Conservation (phyloP, 495 filamentous ascomycete species). For the Astrothelium macrocarpum region DNA sequence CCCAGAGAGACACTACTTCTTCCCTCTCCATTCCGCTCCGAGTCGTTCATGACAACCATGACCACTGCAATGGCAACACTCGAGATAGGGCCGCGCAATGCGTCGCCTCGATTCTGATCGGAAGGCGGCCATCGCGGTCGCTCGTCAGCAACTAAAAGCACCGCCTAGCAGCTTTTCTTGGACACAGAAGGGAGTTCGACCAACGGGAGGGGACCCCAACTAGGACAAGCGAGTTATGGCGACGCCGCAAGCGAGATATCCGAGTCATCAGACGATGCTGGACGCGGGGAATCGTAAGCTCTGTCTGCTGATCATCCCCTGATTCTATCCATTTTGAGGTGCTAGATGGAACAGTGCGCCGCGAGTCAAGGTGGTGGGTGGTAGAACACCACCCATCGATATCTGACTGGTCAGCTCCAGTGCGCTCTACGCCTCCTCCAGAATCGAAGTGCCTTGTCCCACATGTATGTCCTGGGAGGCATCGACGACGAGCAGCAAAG, state of each 20-base stretch:
- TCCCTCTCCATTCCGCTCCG: not conserved
- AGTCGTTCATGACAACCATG: not conserved
- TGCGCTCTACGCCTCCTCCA: not conserved
- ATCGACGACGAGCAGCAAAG: not conserved
- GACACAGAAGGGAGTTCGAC: not conserved
- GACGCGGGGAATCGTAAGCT: not conserved
- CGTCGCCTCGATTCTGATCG: not conserved
- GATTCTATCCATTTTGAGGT: not conserved
- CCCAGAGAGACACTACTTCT: not conserved
- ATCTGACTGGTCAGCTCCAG: not conserved
- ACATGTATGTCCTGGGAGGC: not conserved
- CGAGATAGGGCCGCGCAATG: not conserved
- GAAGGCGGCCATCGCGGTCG: not conserved
- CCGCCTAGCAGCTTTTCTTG: not conserved
- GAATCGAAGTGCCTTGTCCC: not conserved
- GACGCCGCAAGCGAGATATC: constrained; percentile 6
- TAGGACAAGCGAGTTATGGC: not conserved
- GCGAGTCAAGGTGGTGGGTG: not conserved
- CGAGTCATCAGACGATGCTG: constrained; percentile 3
- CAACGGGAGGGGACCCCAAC: not conserved
- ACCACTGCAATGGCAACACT: not conserved
- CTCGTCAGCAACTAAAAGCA: not conserved
- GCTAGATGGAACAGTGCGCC: not conserved
- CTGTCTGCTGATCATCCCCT: constrained; percentile 2
- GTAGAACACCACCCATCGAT: not conserved